Base-by-base conservation (phyloP, 495 filamentous ascomycete genomes). In the Hypomontagnella monticulosa region DNA sequence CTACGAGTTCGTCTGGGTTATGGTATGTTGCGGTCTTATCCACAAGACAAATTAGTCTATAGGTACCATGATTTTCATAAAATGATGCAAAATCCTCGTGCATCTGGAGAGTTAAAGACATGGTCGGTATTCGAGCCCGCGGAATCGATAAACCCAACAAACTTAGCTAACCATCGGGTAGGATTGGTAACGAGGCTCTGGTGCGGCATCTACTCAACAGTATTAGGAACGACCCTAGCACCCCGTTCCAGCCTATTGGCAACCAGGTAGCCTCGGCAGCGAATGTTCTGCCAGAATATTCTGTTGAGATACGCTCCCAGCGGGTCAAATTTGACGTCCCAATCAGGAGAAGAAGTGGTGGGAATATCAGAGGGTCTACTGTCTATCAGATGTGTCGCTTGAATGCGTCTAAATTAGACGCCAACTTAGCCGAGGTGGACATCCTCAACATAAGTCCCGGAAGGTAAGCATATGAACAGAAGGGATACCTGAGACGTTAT, bases 1-100 rank as follows among this genome's bases (percentile, higher is more conserved):
- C 79, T 91, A 81, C 79, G 84, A 16, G 78, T 88, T 3, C 76
- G 81, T 32, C 82, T 91, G 41, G 89, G 88, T 0, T 74, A 77
- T 0, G 78, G 86, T 23, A 63, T 81, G 6, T 73, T 91, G 11
- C 72, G 74, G 7, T 63, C 73, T 11, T 89, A 82, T 36, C 73
- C 73, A 10, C 73, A 75, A 16, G 75, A 61, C 10, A 74, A 75
- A 32, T 6, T 38, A 0, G 61, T 68, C 6, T 83, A 83, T 50
- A 68, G 68, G 0, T 80, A 85, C 37, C 68, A 78, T 5, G 79
- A 89, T 8, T 86, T 91, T 30, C 56, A 69, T 32, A 65, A 69
- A 3, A 81, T 88, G 72, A 47, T 86, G 51, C 63, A 60, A 40
- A 54, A 73, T 23, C 59, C 66, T 1, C 70, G 73, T 15, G 76